Conservation (phyloP, 495 filamentous ascomycete genomes). For the Annulohypoxylon maeteangense region DNA sequence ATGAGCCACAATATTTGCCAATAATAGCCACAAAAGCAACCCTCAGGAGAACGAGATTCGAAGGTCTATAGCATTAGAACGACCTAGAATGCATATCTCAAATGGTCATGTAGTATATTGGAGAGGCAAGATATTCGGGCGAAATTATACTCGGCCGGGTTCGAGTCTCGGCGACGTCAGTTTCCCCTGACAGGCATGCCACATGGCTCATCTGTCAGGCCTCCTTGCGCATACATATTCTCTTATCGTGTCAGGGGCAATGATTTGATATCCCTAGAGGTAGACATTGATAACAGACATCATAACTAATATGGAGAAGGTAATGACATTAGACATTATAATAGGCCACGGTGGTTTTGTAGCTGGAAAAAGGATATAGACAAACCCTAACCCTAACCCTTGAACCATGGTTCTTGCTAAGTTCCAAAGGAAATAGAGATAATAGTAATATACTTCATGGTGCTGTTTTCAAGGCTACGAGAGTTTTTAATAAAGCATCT, state of each 20-base stretch:
- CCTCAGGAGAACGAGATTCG: not conserved
- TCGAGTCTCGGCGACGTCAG: not conserved
- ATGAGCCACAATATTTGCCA: not conserved
- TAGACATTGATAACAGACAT: not conserved
- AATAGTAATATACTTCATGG: no score
- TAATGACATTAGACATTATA: not conserved
- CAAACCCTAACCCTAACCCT: no score
- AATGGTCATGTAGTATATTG: not conserved
- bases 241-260: not conserved
- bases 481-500: no score
- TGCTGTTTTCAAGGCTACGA: no score
- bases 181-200: not conserved
- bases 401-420: no score
- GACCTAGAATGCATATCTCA: not conserved
- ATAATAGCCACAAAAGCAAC: not conserved
- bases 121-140: not conserved
- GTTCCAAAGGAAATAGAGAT: no score
- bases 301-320: not conserved
- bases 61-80: no score
- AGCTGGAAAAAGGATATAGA: no score
- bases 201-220: not conserved
- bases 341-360: not conserved
- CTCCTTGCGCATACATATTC: not conserved
- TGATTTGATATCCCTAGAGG: not conserved
- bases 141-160: not conserved